Conservation (phyloP, 2,329 filamentous ascomycete genomes). For the Davidsoniella virescens region DNA sequence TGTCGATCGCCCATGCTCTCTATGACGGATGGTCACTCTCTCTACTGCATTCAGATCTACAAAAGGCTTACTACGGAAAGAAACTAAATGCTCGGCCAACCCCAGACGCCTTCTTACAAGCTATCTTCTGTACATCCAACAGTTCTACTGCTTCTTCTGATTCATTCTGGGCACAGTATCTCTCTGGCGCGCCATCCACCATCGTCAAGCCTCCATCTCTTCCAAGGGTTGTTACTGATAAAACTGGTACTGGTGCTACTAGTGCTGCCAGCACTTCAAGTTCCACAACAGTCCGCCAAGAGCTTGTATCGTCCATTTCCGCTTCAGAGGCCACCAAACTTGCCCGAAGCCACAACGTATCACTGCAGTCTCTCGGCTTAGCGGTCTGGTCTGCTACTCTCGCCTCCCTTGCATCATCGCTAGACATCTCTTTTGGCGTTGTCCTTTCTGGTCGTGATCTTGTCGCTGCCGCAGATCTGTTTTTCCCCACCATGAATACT, state of each 20-base stretch:
- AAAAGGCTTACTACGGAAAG: constrained; percentile 40
- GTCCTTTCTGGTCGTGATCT: constrained; percentile 74
- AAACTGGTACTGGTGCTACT: neutral
- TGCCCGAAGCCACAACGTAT: neutral
- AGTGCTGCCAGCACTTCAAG: too few relatives aligned
- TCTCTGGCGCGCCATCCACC: constrained; percentile 22
- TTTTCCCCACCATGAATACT: constrained; percentile 91
- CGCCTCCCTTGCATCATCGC: constrained; percentile 40
- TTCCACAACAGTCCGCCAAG: neutral
- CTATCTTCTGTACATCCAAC: constrained; percentile 5
- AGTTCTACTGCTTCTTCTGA: constrained; percentile 14
- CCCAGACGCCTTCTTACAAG: constrained; percentile 19
- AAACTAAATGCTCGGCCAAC: constrained; percentile 25
- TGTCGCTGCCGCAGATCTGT: constrained; percentile 45
- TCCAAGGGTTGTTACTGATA: too few relatives aligned
- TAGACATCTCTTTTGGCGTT: constrained; percentile 70
- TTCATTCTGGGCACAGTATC: constrained; percentile 54
- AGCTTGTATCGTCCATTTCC: constrained; percentile 20
- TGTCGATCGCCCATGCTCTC: constrained; percentile 72
- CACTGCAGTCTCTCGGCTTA: constrained; percentile 7
- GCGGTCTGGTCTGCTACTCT: constrained; percentile 60
- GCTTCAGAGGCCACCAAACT: constrained; percentile 22
- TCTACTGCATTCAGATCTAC: constrained; percentile 56
- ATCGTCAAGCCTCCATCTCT: neutral
- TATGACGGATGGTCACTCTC: constrained; percentile 80